phyloP scores from a whole-genome alignment of 768 basidiomycete genomes.

The Suillus ampliporus region DNA sequence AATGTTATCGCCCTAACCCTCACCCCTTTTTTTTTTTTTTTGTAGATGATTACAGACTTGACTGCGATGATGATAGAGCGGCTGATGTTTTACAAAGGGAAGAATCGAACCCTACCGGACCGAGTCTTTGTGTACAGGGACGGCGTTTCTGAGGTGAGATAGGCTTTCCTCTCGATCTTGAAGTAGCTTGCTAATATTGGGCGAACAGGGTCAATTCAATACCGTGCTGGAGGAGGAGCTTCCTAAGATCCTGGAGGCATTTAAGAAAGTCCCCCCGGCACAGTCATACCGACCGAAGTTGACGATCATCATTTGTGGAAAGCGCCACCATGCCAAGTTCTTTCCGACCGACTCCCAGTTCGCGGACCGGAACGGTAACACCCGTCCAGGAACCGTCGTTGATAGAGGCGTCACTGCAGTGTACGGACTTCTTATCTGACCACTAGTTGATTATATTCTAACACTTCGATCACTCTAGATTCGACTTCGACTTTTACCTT shows the following conservation, averaged over 20 bases:
- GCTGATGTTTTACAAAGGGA: conserved; percentile 58
- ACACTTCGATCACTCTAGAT: conserved; percentile 39
- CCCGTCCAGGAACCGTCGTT: conserved; percentile 78
- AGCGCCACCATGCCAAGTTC: conserved; percentile 64
- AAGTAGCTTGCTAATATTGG: background rate
- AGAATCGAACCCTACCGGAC: conserved; percentile 63
- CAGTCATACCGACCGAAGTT: conserved; percentile 62
- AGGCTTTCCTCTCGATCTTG: background rate
- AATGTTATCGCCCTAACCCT: background rate
- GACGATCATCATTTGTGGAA: conserved; percentile 83
- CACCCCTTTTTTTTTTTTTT: background rate
- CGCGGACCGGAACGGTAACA: conserved; percentile 75
- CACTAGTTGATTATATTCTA: conserved; percentile 16
- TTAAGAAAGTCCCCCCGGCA: conserved; percentile 48
- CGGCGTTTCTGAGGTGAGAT: conserved; percentile 77
- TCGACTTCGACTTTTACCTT: conserved; percentile 70
- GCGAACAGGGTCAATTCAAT: conserved; percentile 73
- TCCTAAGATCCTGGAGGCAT: conserved; percentile 64
- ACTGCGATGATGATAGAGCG: conserved; percentile 74
- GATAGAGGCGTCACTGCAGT: conserved; percentile 79
- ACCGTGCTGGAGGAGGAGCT: conserved; percentile 65
- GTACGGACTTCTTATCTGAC: conserved; percentile 42
- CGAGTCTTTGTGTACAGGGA: conserved; percentile 79
- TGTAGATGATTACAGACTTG: conserved; percentile 75
- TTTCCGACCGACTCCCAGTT: conserved; percentile 55